Conservation (phyloP, 768 basidiomycete genomes). For the Scleroderma bovista region DNA sequence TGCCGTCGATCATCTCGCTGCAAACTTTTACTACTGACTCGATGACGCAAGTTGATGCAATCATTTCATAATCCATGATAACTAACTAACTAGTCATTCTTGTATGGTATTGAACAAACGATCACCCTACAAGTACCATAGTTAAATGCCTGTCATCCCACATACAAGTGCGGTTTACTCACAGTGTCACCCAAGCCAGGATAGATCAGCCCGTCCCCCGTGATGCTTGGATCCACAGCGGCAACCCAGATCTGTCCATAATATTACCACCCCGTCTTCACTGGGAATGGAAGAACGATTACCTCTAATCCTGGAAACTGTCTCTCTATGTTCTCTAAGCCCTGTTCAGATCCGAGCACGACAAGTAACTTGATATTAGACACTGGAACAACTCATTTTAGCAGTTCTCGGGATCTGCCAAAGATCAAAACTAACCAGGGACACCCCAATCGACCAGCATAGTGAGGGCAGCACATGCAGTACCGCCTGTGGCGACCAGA, state of each 20-base stretch:
- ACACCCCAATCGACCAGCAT: conserved; percentile 89
- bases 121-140: conserved; percentile 63
- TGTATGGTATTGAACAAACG: conserved; percentile 75
- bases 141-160: not conserved
- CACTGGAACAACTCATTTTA: conserved; percentile 32
- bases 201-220: conserved; percentile 70
- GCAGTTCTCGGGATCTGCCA: not conserved
- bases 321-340: conserved; percentile 57
- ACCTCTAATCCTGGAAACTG: conserved; percentile 83
- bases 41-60: not conserved
- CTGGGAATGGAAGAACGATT: not conserved
- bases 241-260: conserved; percentile 74
- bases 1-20: conserved; percentile 18
- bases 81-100: not conserved
- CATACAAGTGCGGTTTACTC: conserved; percentile 24
- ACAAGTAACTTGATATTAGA: conserved; percentile 75
- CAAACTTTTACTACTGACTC: not conserved
- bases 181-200: conserved; percentile 92
- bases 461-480: conserved; percentile 77
- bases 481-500: conserved; percentile 90
- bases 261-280: not conserved
- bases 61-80: not conserved
- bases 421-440: conserved; percentile 39
- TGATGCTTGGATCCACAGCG: conserved; percentile 70
- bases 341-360: conserved; percentile 73